phyloP scores from a whole-genome alignment of 805 yeast genomes.

The Wickerhamomyces tratensis region DNA sequence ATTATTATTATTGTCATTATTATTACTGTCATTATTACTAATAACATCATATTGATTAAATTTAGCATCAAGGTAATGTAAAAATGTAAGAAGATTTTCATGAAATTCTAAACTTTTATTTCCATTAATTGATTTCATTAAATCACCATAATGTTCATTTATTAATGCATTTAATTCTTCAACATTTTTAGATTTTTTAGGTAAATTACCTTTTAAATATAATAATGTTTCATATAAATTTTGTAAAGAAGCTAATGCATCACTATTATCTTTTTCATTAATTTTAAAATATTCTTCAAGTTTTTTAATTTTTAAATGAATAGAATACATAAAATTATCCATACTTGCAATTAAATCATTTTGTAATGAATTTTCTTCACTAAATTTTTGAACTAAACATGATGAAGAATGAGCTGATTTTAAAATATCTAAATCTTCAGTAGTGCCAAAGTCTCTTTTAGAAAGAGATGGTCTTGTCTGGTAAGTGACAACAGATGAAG shows the following conservation, averaged over 20 bases:
- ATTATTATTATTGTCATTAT: conserved; percentile 19
- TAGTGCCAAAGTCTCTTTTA: not conserved
- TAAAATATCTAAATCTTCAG: conserved; percentile 13
- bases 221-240: conserved; percentile 18
- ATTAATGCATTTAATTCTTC: conserved; percentile 14
- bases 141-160: conserved; percentile 18
- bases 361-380: conserved; percentile 14
- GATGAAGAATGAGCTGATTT: conserved; percentile 16
- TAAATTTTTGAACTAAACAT: conserved; percentile 13
- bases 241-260: conserved; percentile 12
- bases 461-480: not conserved
- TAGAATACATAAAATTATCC: conserved; percentile 15
- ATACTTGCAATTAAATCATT: conserved; percentile 13
- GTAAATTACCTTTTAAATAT: conserved; percentile 16
- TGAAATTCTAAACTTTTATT: conserved; percentile 17
- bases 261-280: conserved; percentile 5
- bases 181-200: conserved; percentile 10
- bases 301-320: conserved; percentile 16
- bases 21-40: conserved; percentile 19
- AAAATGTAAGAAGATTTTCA: conserved; percentile 23
- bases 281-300: conserved; percentile 13
- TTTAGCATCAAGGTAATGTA: conserved; percentile 30
- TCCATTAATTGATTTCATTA: conserved; percentile 12
- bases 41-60: conserved; percentile 27
- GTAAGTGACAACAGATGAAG: not conserved